phyloP scores from a whole-genome alignment of 2,329 filamentous ascomycete genomes.

The Chalara sp. region DNA sequence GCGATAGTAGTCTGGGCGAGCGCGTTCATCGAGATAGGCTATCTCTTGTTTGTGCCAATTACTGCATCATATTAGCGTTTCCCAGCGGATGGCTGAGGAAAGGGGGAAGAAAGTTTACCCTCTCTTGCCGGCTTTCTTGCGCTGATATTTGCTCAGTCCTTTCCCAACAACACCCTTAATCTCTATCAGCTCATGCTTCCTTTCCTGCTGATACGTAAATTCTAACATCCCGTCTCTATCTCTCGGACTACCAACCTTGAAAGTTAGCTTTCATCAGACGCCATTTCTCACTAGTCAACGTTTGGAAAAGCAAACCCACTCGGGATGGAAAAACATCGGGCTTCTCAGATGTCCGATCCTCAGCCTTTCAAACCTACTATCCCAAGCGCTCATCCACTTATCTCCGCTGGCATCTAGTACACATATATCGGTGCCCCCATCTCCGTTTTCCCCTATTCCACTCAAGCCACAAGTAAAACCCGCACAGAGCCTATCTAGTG shows the following conservation, averaged over 20 bases:
- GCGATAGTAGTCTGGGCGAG: slow-evolving; percentile 63
- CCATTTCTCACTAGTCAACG: no score
- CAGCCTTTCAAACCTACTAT: slow-evolving; percentile 59
- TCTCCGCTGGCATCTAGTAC: slow-evolving; percentile 61
- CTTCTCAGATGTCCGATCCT: slow-evolving; percentile 68
- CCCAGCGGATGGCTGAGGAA: no score
- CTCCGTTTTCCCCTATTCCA: no score
- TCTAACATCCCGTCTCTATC: slow-evolving; percentile 69
- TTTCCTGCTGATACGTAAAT: slow-evolving; percentile 54
- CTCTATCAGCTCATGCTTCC: slow-evolving; percentile 58
- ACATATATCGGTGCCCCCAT: slow-evolving; percentile 34
- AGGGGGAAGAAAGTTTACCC: no score
- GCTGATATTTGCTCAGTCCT: slow-evolving; percentile 72
- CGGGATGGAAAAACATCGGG: slow-evolving; percentile 78
- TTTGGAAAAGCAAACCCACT: slow-evolving; percentile 38
- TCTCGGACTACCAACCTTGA: slow-evolving; percentile 20
- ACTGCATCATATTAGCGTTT: slow-evolving; percentile 15
- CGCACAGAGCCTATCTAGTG: slow-evolving; percentile 26
- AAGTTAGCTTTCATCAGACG: no score
- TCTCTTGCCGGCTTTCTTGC: slow-evolving; percentile 50
- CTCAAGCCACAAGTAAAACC: no score
- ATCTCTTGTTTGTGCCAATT: slow-evolving; percentile 26
- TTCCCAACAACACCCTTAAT: slow-evolving; percentile 71
- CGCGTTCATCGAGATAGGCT: slow-evolving; percentile 49
- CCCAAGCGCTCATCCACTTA: slow-evolving; percentile 66